Base-by-base conservation (phyloP, 352 stramenopile species). In the Phytopythium litorale region DNA sequence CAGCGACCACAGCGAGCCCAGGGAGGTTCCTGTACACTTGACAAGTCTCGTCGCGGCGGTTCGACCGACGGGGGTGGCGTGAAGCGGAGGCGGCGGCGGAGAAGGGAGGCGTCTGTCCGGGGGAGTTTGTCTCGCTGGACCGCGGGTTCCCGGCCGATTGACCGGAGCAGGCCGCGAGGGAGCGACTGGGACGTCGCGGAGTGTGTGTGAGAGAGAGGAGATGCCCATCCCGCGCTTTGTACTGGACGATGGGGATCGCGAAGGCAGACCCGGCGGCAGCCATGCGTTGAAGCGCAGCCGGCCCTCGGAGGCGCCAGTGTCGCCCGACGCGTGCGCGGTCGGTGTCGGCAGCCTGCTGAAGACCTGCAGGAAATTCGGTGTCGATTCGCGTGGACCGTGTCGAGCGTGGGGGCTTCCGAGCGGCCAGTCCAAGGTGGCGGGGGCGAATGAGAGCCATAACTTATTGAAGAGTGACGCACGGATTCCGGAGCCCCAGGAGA, bases 41-140 rank as follows among this genome's bases (percentile, higher is more conserved):
- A 15, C 23, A 35, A 35, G 23, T 16, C 46, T 25, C 13, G 46
- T 53, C 46, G 25, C 23, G 23, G 35, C 35, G 35, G 35, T 16
- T 40, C 9, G 35, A 40, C 35, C 35, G 35, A 9, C 35, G 35
- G 35, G 2, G 35, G 35, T 40, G 35, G 37, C 19, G 37, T 53
- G 25, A 53, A 35, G 25, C 21, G 21, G n/a, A 37, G 18, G 23
- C 6, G 16, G 35, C 12, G 25, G 19, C 9, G 21, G 52, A 28
- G 52, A 23, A 28, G 28, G 18, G 35, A 35, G 30, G 21, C 7
- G 13, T 45, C 43, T 25, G 63, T 66, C 63, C 63, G 60, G 45
- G 65, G 51, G 60, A 68, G 53, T 54, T 70, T 58, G 64, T 70
- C 64, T 67, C 56, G 48, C 25, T 48, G 64, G 64, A 67, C 60